Evolutionary conservation across 768 basidiomycete species (phyloP).

Genomic region (Naematelia aurantialba): DNA sequence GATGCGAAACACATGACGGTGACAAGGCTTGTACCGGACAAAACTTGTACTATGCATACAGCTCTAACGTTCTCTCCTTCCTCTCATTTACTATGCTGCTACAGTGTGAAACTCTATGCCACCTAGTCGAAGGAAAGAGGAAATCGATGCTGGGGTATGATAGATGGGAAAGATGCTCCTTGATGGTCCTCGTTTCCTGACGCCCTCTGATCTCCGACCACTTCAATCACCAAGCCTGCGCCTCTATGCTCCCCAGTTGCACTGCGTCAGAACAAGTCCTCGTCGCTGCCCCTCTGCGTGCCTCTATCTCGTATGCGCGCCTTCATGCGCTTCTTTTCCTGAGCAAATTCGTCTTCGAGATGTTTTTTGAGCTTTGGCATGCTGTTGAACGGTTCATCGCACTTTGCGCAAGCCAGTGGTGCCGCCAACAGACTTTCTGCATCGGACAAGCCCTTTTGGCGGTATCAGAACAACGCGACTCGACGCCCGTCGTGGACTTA

Average conservation of each 20-base stretch:
- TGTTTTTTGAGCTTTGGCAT: slow-evolving; percentile 73
- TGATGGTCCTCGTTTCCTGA: background rate
- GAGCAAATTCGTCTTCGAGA: slow-evolving; percentile 69
- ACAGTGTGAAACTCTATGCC: too few species aligned
- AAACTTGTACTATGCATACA: background rate
- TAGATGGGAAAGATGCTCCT: background rate
- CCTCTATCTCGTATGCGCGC: slow-evolving; percentile 22
- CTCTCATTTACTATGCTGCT: too few species aligned
- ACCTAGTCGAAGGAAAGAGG: too few species aligned
- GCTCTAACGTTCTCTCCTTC: too few species aligned
- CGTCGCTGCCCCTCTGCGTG: slow-evolving; percentile 30
- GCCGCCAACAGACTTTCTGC: slow-evolving; percentile 65
- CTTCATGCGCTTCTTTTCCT: slow-evolving; percentile 43
- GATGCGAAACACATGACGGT: background rate
- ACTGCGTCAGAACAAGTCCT: background rate
- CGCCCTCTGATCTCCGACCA: background rate
- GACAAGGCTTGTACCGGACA: background rate
- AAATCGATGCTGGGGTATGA: background rate
- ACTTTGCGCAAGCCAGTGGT: slow-evolving; percentile 66
- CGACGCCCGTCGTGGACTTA: too few species aligned
- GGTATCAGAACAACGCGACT: too few species aligned
- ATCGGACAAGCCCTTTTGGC: slow-evolving; percentile 17
- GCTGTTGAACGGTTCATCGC: slow-evolving; percentile 62
- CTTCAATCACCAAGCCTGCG: too few species aligned
- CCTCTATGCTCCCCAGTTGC: background rate